Evolutionary conservation across 2,329 filamentous ascomycete species (phyloP).

Genomic region (Simplicillium aogashimaense): DNA sequence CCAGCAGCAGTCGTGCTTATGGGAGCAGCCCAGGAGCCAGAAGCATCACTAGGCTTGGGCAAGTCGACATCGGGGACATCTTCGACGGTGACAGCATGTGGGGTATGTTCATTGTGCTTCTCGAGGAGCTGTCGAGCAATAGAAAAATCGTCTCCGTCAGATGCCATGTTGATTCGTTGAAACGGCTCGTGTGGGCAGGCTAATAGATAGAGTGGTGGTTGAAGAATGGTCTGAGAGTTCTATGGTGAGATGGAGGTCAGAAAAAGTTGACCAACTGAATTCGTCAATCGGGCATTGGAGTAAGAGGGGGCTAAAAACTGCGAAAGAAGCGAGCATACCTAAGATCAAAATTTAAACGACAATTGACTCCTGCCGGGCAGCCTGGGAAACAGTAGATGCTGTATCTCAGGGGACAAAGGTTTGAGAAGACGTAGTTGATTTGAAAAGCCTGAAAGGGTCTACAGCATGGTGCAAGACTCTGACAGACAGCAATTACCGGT

Average conservation of each 20-base stretch:
- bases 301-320: no score
- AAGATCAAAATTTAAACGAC: no score
- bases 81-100: constrained; percentile 62
- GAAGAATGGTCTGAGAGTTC: constrained; percentile 3
- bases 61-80: constrained; percentile 75
- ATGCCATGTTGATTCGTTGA: not conserved
- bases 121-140: constrained; percentile 54
- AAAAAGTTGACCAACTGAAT: not conserved
- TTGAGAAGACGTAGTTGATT: constrained; percentile 4
- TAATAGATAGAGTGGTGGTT: constrained; percentile 7
- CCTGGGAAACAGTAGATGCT: constrained; percentile 1
- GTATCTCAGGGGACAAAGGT: constrained; percentile 1
- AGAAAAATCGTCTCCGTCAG: constrained; percentile 30
- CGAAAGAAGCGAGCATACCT: no score
- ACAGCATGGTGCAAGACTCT: constrained; percentile 27
- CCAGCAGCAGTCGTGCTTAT: constrained; percentile 54
- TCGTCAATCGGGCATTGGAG: no score
- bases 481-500: constrained; percentile 24
- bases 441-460: constrained; percentile 18
- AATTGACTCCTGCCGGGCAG: not conserved
- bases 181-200: constrained; percentile 10
- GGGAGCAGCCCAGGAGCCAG: constrained; percentile 35
- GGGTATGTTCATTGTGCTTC: constrained; percentile 41
- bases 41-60: constrained; percentile 39
- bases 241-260: constrained; percentile 1